A percentile compares a stretch with the other conserved stretches of the same genome.
phyloP scores from a whole-genome alignment of 1,139 yeast genomes.

The Geotrichum carabidarum region DNA sequence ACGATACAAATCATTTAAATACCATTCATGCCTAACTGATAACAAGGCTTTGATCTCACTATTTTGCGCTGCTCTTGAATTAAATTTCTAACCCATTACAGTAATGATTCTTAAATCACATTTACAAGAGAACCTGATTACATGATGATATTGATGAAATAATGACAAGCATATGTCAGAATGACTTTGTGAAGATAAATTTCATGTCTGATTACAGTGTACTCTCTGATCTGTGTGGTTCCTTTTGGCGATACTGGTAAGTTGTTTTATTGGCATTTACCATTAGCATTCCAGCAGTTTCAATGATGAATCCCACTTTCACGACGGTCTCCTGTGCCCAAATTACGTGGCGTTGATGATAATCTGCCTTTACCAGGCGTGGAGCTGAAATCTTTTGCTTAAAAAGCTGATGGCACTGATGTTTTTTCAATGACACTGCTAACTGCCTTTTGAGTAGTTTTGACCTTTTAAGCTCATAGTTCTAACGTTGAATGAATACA shows the following conservation, averaged over 20 bases:
- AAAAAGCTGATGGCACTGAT: neutral
- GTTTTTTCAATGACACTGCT: too few species aligned
- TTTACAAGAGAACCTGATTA: neutral
- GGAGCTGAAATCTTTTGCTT: constrained; percentile 57
- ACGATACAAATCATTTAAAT: constrained; percentile 63
- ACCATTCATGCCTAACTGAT: constrained; percentile 82
- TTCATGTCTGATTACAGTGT: constrained; percentile 34
- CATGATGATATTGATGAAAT: constrained; percentile 50
- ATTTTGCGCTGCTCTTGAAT: neutral
- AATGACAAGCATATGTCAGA: constrained; percentile 99
- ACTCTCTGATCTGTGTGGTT: neutral
- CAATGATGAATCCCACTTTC: constrained; percentile 92
- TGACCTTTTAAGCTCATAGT: too few species aligned
- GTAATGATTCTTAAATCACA: too few species aligned
- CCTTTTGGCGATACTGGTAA: neutral
- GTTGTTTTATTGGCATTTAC: neutral
- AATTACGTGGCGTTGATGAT: constrained; percentile 86
- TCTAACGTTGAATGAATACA: too few species aligned
- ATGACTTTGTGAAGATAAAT: constrained; percentile 52
- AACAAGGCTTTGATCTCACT: constrained; percentile 11
- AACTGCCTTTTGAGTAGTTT: too few species aligned
- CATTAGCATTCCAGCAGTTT: constrained; percentile 15
- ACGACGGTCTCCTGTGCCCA: constrained; percentile 99
- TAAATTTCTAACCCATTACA: constrained; percentile 6
- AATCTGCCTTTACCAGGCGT: constrained; percentile 98